phyloP scores from a whole-genome alignment of 805 yeast species.

The Limtongia smithiae region DNA sequence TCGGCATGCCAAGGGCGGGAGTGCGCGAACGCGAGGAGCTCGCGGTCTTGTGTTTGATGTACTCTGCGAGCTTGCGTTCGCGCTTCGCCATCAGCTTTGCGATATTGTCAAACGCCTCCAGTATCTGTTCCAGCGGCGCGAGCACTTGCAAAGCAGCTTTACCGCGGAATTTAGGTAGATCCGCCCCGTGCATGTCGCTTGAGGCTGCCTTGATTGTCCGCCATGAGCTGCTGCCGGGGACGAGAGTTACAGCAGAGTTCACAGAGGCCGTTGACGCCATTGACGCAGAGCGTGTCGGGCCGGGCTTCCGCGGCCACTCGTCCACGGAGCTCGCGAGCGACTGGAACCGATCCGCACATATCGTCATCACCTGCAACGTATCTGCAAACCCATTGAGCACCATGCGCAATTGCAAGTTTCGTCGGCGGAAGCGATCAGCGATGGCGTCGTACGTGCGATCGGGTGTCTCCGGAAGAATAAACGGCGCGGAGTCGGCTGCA shows the following conservation, averaged over 20 bases:
- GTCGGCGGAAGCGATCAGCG: conserved; percentile 17
- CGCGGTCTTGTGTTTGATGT: too few species aligned
- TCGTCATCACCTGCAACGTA: background rate
- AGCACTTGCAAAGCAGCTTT: conserved; percentile 14
- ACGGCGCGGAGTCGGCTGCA: background rate
- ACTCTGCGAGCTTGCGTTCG: conserved; percentile 15
- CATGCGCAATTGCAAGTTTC: conserved; percentile 17
- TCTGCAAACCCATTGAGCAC: conserved; percentile 11
- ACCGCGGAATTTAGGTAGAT: conserved; percentile 11
- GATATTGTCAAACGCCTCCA: conserved; percentile 19
- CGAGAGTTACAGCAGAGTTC: background rate
- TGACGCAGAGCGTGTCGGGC: background rate
- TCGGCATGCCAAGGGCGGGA: conserved; percentile 11
- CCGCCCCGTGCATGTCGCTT: conserved; percentile 10
- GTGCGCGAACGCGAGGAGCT: background rate
- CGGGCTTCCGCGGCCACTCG: conserved; percentile 3
- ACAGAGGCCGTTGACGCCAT: background rate
- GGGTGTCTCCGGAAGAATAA: background rate
- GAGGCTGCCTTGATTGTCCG: conserved; percentile 4
- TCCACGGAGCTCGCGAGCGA: conserved; percentile 6
- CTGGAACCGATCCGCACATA: conserved; percentile 3
- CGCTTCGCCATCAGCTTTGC: conserved; percentile 14
- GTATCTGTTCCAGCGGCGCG: conserved; percentile 13
- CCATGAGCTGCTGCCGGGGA: too few species aligned
- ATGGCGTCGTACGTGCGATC: conserved; percentile 18